Base-by-base conservation (phyloP, 192 early-diverging fungal species). In the Coemansia sp. region DNA sequence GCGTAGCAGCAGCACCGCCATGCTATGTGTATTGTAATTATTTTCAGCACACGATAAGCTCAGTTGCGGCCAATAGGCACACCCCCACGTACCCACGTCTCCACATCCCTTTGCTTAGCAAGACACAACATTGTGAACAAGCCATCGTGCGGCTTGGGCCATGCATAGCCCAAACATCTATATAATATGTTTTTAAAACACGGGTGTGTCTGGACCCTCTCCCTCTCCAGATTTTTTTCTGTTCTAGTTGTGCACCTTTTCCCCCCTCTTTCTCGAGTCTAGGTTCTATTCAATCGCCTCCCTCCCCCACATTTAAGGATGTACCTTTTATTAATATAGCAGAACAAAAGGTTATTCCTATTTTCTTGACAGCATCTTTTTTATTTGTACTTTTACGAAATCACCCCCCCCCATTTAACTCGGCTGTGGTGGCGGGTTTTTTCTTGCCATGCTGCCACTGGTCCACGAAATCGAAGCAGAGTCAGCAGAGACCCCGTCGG, bases 401-500 rank as follows among this genome's bases (percentile, higher is more conserved):
- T 32, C 7, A 4, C 7, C 7, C 7, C 7, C 7, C 7, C 7
- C 7, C 27, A 3, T 48, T 29, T 17, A 19, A 8, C 41, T 43
- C 41, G 41, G 19, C 19, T 19, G 41, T 43, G n/a, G 41, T 2
- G 41, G 19, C 12, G 32, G 17, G n/a, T n/a, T n/a, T n/a, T n/a
- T n/a, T 57, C 18, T 43, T 27, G 37, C 22, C 15, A 56, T 32
- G 40, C 62, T 14, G 35, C 62, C 19, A 21, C 50, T 56, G 40
- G 56, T 65, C 12, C 63, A 39, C 41, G 63, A 65, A 38, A 65
- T 65, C 37, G 52, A 65, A 19, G 36, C 15, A 21, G 22, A 10
- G 18, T 19, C 46, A 3, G 24, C n/a, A 27, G 46, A 34, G 32
- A 15, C 19, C 8, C 17, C 32, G 17, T 35, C 52, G 0, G 27